Evolutionary conservation across 371 early-diverging fungal genomes (phyloP).

Genomic region (Mortierella sp.): DNA sequence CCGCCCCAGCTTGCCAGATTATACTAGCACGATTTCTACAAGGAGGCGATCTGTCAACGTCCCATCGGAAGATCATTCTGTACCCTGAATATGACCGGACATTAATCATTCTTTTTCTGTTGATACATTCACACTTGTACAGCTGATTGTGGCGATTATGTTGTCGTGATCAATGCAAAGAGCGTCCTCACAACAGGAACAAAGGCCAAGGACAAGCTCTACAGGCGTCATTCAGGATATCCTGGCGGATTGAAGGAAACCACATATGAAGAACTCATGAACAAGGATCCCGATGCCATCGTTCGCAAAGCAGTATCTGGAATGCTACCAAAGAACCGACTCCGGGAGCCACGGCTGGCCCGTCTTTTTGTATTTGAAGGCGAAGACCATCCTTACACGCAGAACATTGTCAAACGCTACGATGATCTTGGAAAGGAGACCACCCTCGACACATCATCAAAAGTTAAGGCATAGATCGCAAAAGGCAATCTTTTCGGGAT

Average conservation of each 20-base stretch:
- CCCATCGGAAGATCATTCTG: too few species aligned
- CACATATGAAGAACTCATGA: constrained; percentile 77
- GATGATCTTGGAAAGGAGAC: constrained; percentile 62
- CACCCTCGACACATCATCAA: constrained; percentile 43
- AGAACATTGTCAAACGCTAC: constrained; percentile 88
- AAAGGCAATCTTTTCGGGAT: too few species aligned
- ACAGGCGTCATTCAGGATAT: constrained; percentile 90
- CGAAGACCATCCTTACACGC: constrained; percentile 89
- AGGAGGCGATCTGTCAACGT: too few species aligned
- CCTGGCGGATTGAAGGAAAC: constrained; percentile 93
- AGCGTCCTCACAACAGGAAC: constrained; percentile 87
- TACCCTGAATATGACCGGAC: too few species aligned
- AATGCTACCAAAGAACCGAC: constrained; percentile 95
- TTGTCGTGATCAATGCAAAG: constrained; percentile 95
- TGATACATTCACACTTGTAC: constrained; percentile 6
- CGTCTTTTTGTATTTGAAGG: constrained; percentile 92
- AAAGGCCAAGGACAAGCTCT: constrained; percentile 89
- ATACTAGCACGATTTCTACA: too few species aligned
- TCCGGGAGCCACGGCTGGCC: constrained; percentile 82
- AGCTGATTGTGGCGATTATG: constrained; percentile 98
- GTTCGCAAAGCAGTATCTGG: constrained; percentile 95
- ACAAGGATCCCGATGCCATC: constrained; percentile 83
- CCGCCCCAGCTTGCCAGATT: too few species aligned
- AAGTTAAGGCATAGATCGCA: constrained; percentile 35
- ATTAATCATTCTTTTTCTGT: not conserved